Evolutionary conservation across 2,329 filamentous ascomycete species (phyloP).

Genomic region (Pseudocercospora vitis): DNA sequence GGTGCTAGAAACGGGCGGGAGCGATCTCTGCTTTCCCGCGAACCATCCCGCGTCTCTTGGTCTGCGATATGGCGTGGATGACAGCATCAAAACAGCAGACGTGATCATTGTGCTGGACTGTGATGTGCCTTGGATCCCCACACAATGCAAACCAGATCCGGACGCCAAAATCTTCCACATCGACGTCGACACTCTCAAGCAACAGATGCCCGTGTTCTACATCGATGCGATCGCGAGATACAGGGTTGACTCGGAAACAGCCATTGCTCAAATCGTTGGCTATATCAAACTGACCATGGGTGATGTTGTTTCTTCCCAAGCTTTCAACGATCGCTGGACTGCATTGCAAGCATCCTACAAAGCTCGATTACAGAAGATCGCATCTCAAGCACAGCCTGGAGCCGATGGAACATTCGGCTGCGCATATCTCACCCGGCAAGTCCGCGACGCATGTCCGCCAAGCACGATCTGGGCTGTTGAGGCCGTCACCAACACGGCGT

Average conservation of each 20-base stretch:
- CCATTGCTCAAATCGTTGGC: constrained; percentile 67
- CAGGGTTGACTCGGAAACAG: constrained; percentile 52
- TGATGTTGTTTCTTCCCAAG: constrained; percentile 38
- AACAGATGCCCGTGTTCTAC: constrained; percentile 61
- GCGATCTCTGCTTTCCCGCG: constrained; percentile 78
- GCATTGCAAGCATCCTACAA: constrained; percentile 59
- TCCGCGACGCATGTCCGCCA: constrained; percentile 58
- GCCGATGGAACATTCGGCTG: constrained; percentile 63
- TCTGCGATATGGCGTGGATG: constrained; percentile 71
- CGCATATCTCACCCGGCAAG: constrained; percentile 55
- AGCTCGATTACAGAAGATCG: constrained; percentile 61
- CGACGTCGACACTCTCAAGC: constrained; percentile 66
- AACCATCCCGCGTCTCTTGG: constrained; percentile 62
- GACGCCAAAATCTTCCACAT: constrained; percentile 63
- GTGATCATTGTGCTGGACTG: constrained; percentile 83
- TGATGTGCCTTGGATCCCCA: constrained; percentile 93
- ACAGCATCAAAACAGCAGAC: constrained; percentile 73
- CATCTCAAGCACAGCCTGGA: constrained; percentile 57
- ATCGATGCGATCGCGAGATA: constrained; percentile 55
- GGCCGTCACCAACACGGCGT: constrained; percentile 69
- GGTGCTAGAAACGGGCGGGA: constrained; percentile 73
- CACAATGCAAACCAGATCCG: constrained; percentile 61
- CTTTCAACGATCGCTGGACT: constrained; percentile 49
- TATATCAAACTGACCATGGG: constrained; percentile 56
- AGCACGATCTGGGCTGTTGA: constrained; percentile 77